Conservation (phyloP, 2,329 filamentous ascomycete genomes). For the Trichoderma brevicompactum region DNA sequence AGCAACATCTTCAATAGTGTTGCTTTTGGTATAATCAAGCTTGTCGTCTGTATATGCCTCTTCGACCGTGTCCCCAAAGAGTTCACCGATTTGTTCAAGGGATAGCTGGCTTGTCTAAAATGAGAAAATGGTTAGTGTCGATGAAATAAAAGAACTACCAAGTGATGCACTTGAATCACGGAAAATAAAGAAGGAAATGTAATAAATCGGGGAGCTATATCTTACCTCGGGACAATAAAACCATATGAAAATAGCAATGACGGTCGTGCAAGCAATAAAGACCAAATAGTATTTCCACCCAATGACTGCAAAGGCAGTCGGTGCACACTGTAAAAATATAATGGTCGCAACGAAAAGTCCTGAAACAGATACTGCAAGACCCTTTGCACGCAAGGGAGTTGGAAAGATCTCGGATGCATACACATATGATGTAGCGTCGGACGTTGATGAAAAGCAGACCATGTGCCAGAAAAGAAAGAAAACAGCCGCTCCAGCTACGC, state of each 20-base stretch:
- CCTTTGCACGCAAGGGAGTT: slow-evolving; percentile 1
- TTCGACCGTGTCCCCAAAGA: slow-evolving; percentile 5
- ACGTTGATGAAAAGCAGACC: neutral
- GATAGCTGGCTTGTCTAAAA: slow-evolving; percentile 8
- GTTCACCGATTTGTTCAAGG: slow-evolving; percentile 12
- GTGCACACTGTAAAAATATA: neutral
- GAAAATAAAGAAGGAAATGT: neutral
- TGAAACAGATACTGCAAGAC: slow-evolving; percentile 1
- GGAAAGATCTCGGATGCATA: slow-evolving; percentile 16
- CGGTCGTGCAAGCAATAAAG: neutral
- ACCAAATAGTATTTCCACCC: slow-evolving; percentile 23
- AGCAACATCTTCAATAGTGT: slow-evolving; percentile 6
- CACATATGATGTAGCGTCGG: slow-evolving; percentile 8
- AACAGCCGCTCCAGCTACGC: neutral
- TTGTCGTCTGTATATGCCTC: neutral
- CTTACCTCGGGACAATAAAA: slow-evolving; percentile 14
- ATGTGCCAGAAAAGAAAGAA: slow-evolving; percentile 19
- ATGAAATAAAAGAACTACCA: too few relatives aligned
- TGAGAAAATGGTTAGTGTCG: neutral
- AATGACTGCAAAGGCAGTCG: slow-evolving; percentile 19
- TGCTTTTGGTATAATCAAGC: neutral
- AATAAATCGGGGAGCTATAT: neutral
- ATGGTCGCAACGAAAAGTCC: slow-evolving; percentile 9
- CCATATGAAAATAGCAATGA: neutral
- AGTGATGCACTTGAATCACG: neutral